phyloP scores from a whole-genome alignment of 768 basidiomycete genomes.

The Tylopilus rubrobrunneus region DNA sequence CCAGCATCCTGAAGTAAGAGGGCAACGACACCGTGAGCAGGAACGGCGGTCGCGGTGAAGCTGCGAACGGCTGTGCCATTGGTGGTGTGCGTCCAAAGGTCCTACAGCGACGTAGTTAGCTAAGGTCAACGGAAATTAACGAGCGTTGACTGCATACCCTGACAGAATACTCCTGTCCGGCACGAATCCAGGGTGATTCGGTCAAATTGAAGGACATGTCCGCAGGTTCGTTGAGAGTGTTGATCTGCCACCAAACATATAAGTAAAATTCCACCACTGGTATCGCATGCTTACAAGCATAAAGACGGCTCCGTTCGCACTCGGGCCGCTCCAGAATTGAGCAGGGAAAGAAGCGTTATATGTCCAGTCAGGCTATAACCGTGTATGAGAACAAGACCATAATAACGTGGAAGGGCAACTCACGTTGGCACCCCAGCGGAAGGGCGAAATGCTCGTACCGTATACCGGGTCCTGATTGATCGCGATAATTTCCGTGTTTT shows the following conservation, averaged over 20 bases:
- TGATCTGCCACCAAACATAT: too few relatives aligned
- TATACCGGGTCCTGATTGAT: conserved; percentile 64
- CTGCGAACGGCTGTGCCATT: conserved; percentile 63
- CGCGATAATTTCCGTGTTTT: conserved; percentile 59
- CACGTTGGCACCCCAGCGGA: conserved; percentile 65
- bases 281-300: conserved; percentile 49
- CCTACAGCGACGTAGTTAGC: conserved; percentile 35
- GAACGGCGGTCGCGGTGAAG: conserved; percentile 44
- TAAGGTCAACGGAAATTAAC: not conserved
- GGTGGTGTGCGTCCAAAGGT: conserved; percentile 68
- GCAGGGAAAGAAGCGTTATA: conserved; percentile 47
- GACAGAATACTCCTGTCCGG: conserved; percentile 58
- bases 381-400: not conserved
- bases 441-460: conserved; percentile 62
- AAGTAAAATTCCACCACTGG: not conserved
- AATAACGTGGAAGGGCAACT: conserved; percentile 16
- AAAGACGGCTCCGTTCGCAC: conserved; percentile 57
- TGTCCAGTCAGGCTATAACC: conserved; percentile 32
- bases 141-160: conserved; percentile 38
- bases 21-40: conserved; percentile 63
- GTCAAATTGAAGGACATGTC: conserved; percentile 60
- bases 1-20: conserved; percentile 63
- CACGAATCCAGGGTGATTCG: conserved; percentile 68
- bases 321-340: conserved; percentile 65
- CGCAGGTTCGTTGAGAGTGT: conserved; percentile 48